Conservation (phyloP, 2,329 filamentous ascomycete genomes). For the Raffaelea albimanens region DNA sequence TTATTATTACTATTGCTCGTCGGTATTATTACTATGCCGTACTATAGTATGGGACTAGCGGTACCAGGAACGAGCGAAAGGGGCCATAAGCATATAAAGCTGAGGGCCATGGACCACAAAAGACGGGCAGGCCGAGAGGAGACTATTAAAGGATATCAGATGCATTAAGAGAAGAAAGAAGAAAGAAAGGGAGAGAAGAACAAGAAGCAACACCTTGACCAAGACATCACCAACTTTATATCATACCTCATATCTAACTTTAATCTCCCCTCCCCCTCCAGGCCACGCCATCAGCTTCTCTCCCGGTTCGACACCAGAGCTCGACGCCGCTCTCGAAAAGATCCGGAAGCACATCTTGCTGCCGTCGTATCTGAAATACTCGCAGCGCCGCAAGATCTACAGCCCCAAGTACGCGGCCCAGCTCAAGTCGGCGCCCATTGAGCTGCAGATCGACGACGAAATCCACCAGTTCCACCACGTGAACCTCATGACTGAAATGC, state of each 20-base stretch:
- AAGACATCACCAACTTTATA: no score
- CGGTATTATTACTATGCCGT: background rate
- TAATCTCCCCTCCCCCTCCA: background rate
- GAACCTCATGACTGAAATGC: constrained; percentile 31
- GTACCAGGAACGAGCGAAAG: background rate
- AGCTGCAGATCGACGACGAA: constrained; percentile 49
- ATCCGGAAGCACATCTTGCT: constrained; percentile 53
- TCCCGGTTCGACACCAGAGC: constrained; percentile 39
- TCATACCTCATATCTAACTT: no score
- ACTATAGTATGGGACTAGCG: background rate
- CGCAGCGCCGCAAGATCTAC: constrained; percentile 45
- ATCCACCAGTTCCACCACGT: constrained; percentile 41
- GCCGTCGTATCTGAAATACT: constrained; percentile 45
- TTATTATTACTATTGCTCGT: background rate
- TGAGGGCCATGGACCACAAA: background rate
- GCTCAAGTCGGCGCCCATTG: constrained; percentile 45
- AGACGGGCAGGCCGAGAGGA: no score
- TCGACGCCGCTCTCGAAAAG: constrained; percentile 40
- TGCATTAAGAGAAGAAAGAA: no score
- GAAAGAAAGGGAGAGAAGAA: no score
- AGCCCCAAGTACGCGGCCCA: constrained; percentile 32
- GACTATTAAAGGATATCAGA: no score
- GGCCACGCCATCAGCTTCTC: constrained; percentile 34
- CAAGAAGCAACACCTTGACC: no score
- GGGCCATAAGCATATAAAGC: background rate